Conservation (phyloP, 2,329 filamentous ascomycete species). For the Salinomyces thailandicus region DNA sequence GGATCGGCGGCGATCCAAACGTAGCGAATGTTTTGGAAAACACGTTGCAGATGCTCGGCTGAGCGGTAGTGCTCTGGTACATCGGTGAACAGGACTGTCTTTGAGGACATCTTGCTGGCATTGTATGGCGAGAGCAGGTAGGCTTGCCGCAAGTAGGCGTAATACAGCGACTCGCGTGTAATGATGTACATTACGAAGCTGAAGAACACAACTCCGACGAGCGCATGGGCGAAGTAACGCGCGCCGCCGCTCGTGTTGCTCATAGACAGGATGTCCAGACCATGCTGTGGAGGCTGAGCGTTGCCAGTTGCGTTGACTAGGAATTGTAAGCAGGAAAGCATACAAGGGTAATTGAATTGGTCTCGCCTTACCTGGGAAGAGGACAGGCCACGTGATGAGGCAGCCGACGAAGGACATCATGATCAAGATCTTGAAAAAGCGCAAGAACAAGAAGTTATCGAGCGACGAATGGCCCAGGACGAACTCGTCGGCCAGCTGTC, state of each 20-base stretch:
- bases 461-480: constrained; percentile 37
- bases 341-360: background rate
- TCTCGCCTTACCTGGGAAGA: constrained; percentile 27
- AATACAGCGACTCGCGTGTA: constrained; percentile 35
- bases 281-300: constrained; percentile 7
- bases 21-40: constrained; percentile 29
- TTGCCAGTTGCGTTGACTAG: constrained; percentile 31
- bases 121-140: constrained; percentile 35
- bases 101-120: constrained; percentile 34
- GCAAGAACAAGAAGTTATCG: constrained; percentile 39
- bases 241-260: constrained; percentile 29
- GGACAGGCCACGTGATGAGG: constrained; percentile 35
- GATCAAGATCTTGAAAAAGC: constrained; percentile 36
- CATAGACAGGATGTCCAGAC: constrained; percentile 22
- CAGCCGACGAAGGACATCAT: constrained; percentile 34
- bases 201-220: constrained; percentile 32
- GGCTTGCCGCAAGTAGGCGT: constrained; percentile 36
- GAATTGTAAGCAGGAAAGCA: constrained; percentile 52
- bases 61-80: constrained; percentile 32
- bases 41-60: constrained; percentile 29
- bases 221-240: constrained; percentile 34
- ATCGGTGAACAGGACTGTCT: constrained; percentile 36
- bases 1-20: constrained; percentile 38
- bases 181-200: constrained; percentile 35
- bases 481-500: constrained; percentile 27